Evolutionary conservation across 2,329 filamentous ascomycete genomes (phyloP).

Genomic region (Fusarium globosum): DNA sequence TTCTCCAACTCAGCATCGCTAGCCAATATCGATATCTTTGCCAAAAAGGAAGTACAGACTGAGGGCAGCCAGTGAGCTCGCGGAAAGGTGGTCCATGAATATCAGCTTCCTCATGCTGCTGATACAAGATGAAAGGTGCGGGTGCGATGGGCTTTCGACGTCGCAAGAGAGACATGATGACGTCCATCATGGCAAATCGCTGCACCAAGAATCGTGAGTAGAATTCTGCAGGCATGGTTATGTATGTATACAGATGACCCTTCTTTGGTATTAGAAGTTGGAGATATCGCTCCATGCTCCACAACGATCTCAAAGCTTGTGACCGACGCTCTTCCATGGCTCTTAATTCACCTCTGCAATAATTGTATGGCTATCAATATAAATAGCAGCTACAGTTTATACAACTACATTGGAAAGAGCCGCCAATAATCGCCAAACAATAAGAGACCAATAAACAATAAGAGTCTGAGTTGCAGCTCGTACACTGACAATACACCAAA

Average conservation of each 20-base stretch:
- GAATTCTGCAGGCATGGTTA: background rate
- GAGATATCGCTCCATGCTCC: background rate
- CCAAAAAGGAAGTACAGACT: background rate
- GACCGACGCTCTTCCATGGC: background rate
- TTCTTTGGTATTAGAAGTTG: too few relatives aligned
- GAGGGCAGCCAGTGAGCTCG: background rate
- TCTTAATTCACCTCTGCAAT: background rate
- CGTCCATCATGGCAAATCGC: background rate
- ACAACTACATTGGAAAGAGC: background rate
- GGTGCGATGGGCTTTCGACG: background rate
- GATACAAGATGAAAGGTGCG: background rate
- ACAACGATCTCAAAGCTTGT: background rate
- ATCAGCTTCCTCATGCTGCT: background rate
- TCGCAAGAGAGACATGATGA: background rate
- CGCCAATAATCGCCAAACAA: rapidly evolving
- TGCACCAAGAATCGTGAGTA: background rate
- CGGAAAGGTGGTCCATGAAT: background rate
- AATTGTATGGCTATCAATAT: background rate
- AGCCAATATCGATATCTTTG: background rate
- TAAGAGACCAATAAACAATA: background rate
- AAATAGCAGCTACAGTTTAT: background rate
- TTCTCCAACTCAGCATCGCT: background rate
- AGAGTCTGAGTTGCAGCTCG: background rate
- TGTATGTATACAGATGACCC: background rate
- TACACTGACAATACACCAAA: background rate